Evolutionary conservation across 805 yeast species (phyloP).

Genomic region (Lipomyces kockii): DNA sequence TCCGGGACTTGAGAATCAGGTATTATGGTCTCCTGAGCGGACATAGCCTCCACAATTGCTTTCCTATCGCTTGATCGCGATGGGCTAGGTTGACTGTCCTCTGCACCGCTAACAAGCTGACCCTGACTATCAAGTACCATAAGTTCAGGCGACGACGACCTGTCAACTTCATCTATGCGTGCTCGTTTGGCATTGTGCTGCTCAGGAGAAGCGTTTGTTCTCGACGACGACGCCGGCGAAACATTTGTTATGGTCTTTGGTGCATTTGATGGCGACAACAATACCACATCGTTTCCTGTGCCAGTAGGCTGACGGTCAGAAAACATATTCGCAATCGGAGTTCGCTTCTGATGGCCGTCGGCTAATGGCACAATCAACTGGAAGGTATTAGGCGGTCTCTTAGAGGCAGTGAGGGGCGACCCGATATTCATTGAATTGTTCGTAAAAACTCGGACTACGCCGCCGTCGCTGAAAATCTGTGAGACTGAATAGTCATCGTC

Average conservation of each 20-base stretch:
- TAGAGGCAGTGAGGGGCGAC: background rate
- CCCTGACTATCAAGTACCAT: background rate
- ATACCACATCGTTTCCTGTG: too few relatives aligned
- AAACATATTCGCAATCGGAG: background rate
- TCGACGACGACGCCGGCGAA: background rate
- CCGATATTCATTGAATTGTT: background rate
- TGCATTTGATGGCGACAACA: background rate
- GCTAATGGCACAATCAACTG: background rate
- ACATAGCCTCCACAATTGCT: background rate
- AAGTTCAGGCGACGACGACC: background rate
- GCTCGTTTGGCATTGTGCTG: background rate
- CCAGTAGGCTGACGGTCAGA: background rate
- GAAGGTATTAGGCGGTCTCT: background rate
- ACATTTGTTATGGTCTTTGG: background rate
- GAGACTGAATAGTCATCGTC: slow-evolving; percentile 31
- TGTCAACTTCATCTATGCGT: background rate
- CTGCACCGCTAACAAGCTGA: slow-evolving; percentile 3
- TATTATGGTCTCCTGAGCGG: background rate
- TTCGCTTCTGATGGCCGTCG: background rate
- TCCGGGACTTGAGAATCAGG: background rate
- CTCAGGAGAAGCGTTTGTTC: background rate
- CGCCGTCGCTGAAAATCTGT: slow-evolving; percentile 22
- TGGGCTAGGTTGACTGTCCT: slow-evolving; percentile 1
- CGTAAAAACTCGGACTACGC: slow-evolving; percentile 14
- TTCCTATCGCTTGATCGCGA: too few relatives aligned